A percentile compares a stretch with the other conserved stretches of the same genome.
phyloP scores from a whole-genome alignment of 495 filamentous ascomycete genomes.

The Tuber brumale region DNA sequence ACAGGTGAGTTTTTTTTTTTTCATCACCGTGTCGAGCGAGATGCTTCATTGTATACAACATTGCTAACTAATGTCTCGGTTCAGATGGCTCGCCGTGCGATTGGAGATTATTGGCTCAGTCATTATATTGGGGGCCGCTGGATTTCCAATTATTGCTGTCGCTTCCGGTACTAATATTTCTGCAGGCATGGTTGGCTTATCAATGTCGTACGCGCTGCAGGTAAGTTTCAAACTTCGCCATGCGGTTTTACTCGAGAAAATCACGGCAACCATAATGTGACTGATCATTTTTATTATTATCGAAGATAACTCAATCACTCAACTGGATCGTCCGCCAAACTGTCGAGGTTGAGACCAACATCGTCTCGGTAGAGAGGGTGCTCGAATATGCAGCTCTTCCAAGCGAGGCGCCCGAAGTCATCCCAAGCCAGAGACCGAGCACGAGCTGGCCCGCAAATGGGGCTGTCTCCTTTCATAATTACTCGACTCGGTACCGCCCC shows the following conservation, averaged over 20 bases:
- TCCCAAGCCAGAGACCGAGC: constrained; percentile 76
- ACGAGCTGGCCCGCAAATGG: constrained; percentile 90
- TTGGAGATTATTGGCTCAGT: constrained; percentile 94
- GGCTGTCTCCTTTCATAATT: constrained; percentile 83
- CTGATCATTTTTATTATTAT: constrained; percentile 21
- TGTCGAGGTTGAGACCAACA: constrained; percentile 98
- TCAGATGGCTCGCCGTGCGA: constrained; percentile 84
- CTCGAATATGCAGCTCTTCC: constrained; percentile 91
- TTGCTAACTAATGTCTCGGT: constrained; percentile 29
- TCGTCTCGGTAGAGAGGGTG: constrained; percentile 95
- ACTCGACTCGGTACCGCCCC: constrained; percentile 84
- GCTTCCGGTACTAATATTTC: constrained; percentile 60
- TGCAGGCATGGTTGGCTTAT: constrained; percentile 78
- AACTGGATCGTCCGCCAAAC: constrained; percentile 99
- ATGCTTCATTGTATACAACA: constrained; percentile 16
- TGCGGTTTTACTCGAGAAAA: constrained; percentile 10
- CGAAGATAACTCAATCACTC: constrained; percentile 85
- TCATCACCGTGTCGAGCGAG: constrained; percentile 10
- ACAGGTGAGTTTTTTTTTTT: constrained; percentile 46
- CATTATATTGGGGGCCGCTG: constrained; percentile 82
- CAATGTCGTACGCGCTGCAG: constrained; percentile 90
- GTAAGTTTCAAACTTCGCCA: constrained; percentile 33
- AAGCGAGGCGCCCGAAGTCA: constrained; percentile 90
- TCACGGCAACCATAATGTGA: constrained; percentile 19
- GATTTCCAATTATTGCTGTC: constrained; percentile 76